Percentiles rank a stretch among this genome's conserved stretches.
phyloP scores from a whole-genome alignment of 768 basidiomycete genomes.

The Cystofilobasidium macerans region DNA sequence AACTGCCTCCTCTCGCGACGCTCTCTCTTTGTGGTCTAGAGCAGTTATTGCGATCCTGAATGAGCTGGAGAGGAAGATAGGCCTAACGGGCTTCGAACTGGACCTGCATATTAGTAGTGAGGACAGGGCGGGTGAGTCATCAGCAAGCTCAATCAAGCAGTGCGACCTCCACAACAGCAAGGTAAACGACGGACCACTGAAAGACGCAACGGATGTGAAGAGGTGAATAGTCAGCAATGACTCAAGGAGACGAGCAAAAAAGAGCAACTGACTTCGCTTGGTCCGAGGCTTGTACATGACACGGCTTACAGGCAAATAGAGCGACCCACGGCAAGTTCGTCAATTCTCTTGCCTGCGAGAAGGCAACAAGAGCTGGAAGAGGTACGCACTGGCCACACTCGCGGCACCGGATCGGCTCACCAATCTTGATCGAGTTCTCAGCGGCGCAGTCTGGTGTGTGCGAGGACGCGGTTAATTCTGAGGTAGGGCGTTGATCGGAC shows the following conservation, averaged over 20 bases:
- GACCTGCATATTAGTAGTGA: constrained; percentile 4
- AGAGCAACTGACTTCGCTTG: constrained; percentile 16
- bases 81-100: constrained; percentile 23
- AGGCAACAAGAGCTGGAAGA: too few species aligned
- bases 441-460: constrained; percentile 20
- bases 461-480: not conserved
- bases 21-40: too few species aligned
- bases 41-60: too few species aligned
- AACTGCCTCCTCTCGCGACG: too few species aligned
- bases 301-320: not conserved
- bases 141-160: too few species aligned
- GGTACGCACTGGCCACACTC: constrained; percentile 19
- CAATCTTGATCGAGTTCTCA: constrained; percentile 25
- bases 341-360: too few species aligned
- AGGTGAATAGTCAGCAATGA: not conserved
- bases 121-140: not conserved
- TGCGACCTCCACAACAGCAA: too few species aligned
- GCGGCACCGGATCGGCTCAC: constrained; percentile 26
- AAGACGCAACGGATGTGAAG: too few species aligned
- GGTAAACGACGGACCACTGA: constrained; percentile 8
- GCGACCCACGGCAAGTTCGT: too few species aligned
- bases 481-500: not conserved
- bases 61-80: too few species aligned
- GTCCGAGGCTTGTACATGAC: constrained; percentile 27
- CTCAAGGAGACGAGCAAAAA: not conserved